phyloP scores from a whole-genome alignment of 805 yeast genomes.

The Vanderwaltozyma yarrowii region DNA sequence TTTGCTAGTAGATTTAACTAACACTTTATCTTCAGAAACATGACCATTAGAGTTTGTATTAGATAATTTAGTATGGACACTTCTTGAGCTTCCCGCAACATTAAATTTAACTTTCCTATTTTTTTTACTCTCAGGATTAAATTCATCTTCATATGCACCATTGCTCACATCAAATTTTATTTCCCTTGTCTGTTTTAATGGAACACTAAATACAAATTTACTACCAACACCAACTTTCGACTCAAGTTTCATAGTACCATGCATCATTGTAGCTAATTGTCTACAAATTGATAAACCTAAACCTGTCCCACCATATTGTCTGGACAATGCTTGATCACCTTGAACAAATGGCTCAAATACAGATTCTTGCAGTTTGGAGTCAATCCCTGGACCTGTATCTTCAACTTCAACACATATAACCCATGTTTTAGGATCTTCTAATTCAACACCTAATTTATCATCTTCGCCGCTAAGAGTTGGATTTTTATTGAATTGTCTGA shows the following conservation, averaged over 20 bases:
- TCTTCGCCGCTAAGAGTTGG: conserved; percentile 17
- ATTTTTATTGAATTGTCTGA: conserved; percentile 32
- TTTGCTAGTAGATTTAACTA: background rate
- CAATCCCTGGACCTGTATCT: conserved; percentile 95
- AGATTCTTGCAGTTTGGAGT: conserved; percentile 64
- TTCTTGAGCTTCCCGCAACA: conserved; percentile 8
- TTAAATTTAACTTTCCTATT: conserved; percentile 37
- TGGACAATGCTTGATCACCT: conserved; percentile 87
- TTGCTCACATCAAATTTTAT: conserved; percentile 21
- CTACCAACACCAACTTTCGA: conserved; percentile 79
- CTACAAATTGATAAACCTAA: conserved; percentile 82
- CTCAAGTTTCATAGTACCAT: conserved; percentile 67
- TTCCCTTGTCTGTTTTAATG: conserved; percentile 46
- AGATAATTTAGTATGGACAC: background rate
- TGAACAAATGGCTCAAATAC: conserved; percentile 96
- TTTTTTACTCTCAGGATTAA: conserved; percentile 43
- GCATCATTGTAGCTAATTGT: conserved; percentile 86
- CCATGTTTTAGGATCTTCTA: conserved; percentile 28
- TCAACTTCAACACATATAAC: conserved; percentile 50
- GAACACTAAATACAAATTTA: conserved; percentile 70
- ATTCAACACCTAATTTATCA: conserved; percentile 11
- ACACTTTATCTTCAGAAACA: background rate
- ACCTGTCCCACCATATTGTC: conserved; percentile 95
- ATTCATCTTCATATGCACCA: conserved; percentile 54
- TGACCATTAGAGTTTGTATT: background rate